Percentiles rank a stretch among this genome's conserved stretches.
Evolutionary conservation across 108 stramenopile genomes (phyloP).

Genomic region (Licmophora abbreviata): DNA sequence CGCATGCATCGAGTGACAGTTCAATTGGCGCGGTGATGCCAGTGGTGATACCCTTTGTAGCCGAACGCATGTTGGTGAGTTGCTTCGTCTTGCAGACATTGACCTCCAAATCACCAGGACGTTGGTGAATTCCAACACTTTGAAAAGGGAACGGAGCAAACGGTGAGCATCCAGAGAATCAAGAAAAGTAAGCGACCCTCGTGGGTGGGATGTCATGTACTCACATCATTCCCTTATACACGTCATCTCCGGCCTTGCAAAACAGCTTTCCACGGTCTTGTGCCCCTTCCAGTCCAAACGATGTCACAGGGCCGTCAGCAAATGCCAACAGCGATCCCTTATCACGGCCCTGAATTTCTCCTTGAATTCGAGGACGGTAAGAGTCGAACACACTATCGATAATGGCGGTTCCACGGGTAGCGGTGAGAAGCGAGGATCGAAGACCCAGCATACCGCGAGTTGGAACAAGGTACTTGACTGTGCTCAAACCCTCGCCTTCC

Average conservation of each 20-base stretch:
- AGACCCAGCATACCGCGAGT: constrained; percentile 98
- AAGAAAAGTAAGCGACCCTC: background rate
- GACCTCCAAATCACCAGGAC: constrained; percentile 94
- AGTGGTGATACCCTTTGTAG: constrained; percentile 90
- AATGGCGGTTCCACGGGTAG: constrained; percentile 93
- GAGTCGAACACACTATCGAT: constrained; percentile 94
- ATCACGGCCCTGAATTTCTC: constrained; percentile 84
- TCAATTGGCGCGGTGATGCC: constrained; percentile 87
- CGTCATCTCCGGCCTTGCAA: constrained; percentile 64
- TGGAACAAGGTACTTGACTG: constrained; percentile 94
- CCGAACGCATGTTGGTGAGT: constrained; percentile 96
- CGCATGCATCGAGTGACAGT: constrained; percentile 92
- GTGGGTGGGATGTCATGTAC: constrained; percentile 24
- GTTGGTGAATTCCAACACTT: constrained; percentile 98
- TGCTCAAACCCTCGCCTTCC: constrained; percentile 73
- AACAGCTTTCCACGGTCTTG: constrained; percentile 95
- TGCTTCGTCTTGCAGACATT: constrained; percentile 96
- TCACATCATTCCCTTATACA: constrained; percentile 96
- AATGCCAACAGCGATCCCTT: constrained; percentile 96
- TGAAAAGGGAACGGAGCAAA: constrained; percentile 19
- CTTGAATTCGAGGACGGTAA: constrained; percentile 77
- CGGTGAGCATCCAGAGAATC: background rate
- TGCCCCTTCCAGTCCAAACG: constrained; percentile 89
- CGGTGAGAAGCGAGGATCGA: constrained; percentile 83
- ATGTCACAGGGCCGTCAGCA: constrained; percentile 82